phyloP scores from a whole-genome alignment of 176 grass and related monocot species.

The Calamus simplicifolius region DNA sequence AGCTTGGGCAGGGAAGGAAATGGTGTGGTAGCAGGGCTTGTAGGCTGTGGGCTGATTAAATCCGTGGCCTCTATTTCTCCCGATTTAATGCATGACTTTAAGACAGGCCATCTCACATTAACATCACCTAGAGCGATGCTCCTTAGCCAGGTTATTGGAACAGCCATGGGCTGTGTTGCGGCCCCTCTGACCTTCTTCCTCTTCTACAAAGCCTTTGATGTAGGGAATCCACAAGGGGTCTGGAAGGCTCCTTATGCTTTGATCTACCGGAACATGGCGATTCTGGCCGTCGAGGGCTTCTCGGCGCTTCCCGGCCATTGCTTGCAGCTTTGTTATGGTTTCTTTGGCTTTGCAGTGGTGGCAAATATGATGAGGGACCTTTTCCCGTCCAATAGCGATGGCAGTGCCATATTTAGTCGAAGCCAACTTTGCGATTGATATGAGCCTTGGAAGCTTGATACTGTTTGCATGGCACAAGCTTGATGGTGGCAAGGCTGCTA shows the following conservation, averaged over 20 bases:
- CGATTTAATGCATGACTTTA: conserved; percentile 98
- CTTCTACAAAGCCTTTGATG: conserved; percentile 91
- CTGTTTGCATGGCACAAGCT: conserved; percentile 74
- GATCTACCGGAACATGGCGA: conserved; percentile 97
- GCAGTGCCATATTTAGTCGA: conserved; percentile 78
- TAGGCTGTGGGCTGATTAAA: conserved; percentile 89
- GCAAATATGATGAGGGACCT: conserved; percentile 63
- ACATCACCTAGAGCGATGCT: conserved; percentile 93
- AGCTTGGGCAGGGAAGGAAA: conserved; percentile 71
- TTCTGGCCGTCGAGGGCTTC: conserved; percentile 88
- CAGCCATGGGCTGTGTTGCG: conserved; percentile 83
- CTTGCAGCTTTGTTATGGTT: conserved; percentile 85
- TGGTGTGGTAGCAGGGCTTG: conserved; percentile 79
- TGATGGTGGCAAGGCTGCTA: conserved; percentile 38
- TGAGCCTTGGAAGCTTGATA: conserved; percentile 72
- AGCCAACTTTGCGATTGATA: conserved; percentile 90
- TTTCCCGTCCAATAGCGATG: conserved; percentile 74
- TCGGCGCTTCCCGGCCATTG: conserved; percentile 80
- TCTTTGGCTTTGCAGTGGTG: conserved; percentile 75
- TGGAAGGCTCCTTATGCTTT: conserved; percentile 98
- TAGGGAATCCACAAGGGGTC: conserved; percentile 78
- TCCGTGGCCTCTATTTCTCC: conserved; percentile 75
- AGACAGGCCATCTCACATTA: conserved; percentile 87
- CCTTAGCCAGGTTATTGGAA: conserved; percentile 80
- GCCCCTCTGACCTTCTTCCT: conserved; percentile 84